Conservation (phyloP, 192 early-diverging fungal species). For the Linnemannia hyalina region DNA sequence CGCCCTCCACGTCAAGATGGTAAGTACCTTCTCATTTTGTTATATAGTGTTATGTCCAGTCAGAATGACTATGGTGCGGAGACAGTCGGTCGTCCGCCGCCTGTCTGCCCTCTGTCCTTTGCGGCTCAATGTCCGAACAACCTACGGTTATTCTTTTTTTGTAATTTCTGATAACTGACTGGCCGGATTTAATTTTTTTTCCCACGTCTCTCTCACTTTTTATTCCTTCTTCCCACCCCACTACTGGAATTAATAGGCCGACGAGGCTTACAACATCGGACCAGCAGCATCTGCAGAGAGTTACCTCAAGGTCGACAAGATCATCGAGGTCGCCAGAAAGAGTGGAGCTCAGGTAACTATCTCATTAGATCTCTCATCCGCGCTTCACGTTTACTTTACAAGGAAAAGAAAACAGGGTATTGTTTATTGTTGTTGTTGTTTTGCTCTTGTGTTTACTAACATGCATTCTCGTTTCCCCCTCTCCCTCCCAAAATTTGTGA, state of each 20-base stretch:
- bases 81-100: no score
- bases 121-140: not conserved
- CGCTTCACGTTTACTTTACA: slow-evolving; percentile 14
- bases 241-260: slow-evolving; percentile 69
- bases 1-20: slow-evolving; percentile 87
- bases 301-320: slow-evolving; percentile 86
- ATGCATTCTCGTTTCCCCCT: not conserved
- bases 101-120: not conserved
- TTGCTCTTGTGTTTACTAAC: not conserved
- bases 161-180: not conserved
- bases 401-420: not conserved
- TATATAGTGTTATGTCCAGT: not conserved
- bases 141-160: not conserved
- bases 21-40: slow-evolving; percentile 2
- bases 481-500: slow-evolving; percentile 12
- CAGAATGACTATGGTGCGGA: not conserved
- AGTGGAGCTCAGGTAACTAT: slow-evolving; percentile 79
- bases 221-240: not conserved
- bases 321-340: slow-evolving; percentile 80
- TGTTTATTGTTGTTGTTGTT: not conserved
- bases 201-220: slow-evolving; percentile 8
- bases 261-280: slow-evolving; percentile 95
- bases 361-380: slow-evolving; percentile 2
- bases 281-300: slow-evolving; percentile 83
- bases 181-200: slow-evolving; percentile 1